A percentile compares a stretch with the other conserved stretches of the same genome.
These are phyloP conservation scores for Pharus latifolius DNA, from an alignment of 176 grass and related monocot genomes.

Conservation along the genomic window DNA sequence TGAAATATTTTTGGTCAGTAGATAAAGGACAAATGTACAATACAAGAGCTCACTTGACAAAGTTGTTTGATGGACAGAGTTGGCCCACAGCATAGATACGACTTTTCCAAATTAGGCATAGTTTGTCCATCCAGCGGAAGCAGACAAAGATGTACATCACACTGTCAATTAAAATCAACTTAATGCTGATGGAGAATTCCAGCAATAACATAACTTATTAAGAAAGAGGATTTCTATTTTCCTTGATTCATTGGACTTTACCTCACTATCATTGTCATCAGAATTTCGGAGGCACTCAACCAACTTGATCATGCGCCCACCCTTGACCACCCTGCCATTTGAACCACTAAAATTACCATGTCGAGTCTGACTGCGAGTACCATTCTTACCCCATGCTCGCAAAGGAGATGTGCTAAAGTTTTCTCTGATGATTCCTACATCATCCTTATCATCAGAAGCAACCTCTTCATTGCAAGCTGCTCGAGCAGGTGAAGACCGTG, in stretches of 20 bases:
- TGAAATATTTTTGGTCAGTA: not conserved
- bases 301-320: constrained; percentile 57
- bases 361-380: constrained; percentile 64
- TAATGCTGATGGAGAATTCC: not conserved
- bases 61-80: constrained; percentile 58
- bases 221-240: constrained; percentile 2
- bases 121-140: constrained; percentile 48
- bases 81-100: constrained; percentile 58
- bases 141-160: constrained; percentile 54
- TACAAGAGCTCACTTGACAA: constrained; percentile 33
- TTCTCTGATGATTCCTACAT: constrained; percentile 38
- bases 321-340: constrained; percentile 56
- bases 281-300: constrained; percentile 52
- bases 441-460: constrained; percentile 50
- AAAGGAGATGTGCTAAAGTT: constrained; percentile 49
- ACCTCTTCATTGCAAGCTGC: constrained; percentile 37
- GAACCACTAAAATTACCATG: constrained; percentile 45
- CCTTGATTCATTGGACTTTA: not conserved
- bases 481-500: constrained; percentile 60
- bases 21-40: not conserved
- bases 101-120: constrained; percentile 45
- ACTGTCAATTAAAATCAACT: constrained; percentile 32
- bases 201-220: not conserved
- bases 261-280: constrained; percentile 57
- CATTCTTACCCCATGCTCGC: constrained; percentile 79